Percentiles rank a stretch among this genome's conserved stretches.
Conservation (phyloP, 1,139 yeast genomes). For the Candida sp. region DNA sequence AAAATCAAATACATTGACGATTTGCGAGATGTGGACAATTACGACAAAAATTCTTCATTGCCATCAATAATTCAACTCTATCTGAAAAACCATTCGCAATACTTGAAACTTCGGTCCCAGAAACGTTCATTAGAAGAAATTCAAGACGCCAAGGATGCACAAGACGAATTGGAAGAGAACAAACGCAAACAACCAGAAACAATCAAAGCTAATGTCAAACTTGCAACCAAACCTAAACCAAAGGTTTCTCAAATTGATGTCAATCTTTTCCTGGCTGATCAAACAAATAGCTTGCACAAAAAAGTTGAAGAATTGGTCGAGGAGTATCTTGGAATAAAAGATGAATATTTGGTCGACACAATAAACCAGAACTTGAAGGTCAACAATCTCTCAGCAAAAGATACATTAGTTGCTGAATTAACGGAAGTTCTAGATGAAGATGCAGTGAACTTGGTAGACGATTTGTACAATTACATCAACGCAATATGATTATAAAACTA, state of each 20-base stretch:
- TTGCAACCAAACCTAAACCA: conserved; percentile 1
- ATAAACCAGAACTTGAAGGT: conserved; percentile 34
- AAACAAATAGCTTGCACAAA: conserved; percentile 14
- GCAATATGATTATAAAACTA: neutral
- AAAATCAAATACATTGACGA: conserved; percentile 35
- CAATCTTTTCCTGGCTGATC: conserved; percentile 1
- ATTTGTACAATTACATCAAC: conserved; percentile 20
- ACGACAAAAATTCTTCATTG: conserved; percentile 4
- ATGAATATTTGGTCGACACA: conserved; percentile 45
- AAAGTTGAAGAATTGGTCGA: conserved; percentile 43
- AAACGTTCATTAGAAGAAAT: conserved; percentile 32
- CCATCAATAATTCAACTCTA: conserved; percentile 15
- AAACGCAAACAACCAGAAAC: conserved; percentile 2
- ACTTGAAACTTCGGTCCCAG: conserved; percentile 29
- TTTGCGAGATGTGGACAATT: conserved; percentile 17
- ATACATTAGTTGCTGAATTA: conserved; percentile 39
- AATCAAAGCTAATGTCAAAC: neutral
- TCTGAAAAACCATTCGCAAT: conserved; percentile 34
- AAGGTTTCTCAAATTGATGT: conserved; percentile 2
- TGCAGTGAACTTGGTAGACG: conserved; percentile 42
- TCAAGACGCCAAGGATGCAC: conserved; percentile 25
- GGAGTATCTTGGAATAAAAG: conserved; percentile 51
- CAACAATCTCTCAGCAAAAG: conserved; percentile 23
- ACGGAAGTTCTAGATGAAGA: conserved; percentile 57
- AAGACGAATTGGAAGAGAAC: conserved; percentile 16